A percentile compares a stretch with the other conserved stretches of the same genome.
These are phyloP conservation scores for Daucus carota DNA, from an alignment of 129 eudicot genomes.

Conservation along the genomic window DH1_v3.0 NC_030382.2:33728001-33728500, in stretches of 20 bases:
- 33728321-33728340: not conserved
- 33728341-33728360: not conserved
- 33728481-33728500: conserved; percentile 60
- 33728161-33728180: not conserved
- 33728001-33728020: too few species aligned
- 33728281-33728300: not conserved
- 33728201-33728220: not conserved
- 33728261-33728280: not conserved
- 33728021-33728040: too few species aligned
- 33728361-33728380: not conserved
- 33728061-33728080: not conserved
- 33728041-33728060: too few species aligned
- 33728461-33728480: conserved; percentile 77
- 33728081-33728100: not conserved
- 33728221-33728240: not conserved
- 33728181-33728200: not conserved
- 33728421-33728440: not conserved
- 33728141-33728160: not conserved
- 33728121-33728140: not conserved
- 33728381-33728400: not conserved
- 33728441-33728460: conserved; percentile 38
- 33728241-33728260: not conserved
- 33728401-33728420: not conserved
- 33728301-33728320: not conserved
- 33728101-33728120: not conserved